phyloP scores from a whole-genome alignment of 75 land plant genomes.

The Pseudotsuga menziesii region DNA sequence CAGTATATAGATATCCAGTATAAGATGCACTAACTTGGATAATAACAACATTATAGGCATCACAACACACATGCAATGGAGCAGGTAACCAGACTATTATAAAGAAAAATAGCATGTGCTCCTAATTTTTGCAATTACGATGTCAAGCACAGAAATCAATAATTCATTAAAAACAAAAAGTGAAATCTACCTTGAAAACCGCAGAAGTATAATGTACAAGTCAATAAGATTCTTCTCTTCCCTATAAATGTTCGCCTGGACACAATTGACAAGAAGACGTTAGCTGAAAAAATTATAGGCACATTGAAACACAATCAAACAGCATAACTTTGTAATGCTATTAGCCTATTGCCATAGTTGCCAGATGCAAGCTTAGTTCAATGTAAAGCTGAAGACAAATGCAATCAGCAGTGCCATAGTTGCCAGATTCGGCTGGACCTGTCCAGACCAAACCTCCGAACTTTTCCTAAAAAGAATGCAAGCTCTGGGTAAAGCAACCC shows the following conservation, averaged over 20 bases:
- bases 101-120: background rate
- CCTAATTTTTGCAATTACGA: background rate
- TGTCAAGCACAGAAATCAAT: background rate
- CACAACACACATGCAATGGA: background rate
- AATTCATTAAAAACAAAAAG: background rate
- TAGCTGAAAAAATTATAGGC: constrained; percentile 3
- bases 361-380: no score
- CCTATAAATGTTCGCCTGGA: constrained; percentile 86
- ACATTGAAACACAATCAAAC: background rate
- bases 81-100: background rate
- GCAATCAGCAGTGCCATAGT: background rate
- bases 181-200: constrained; percentile 75
- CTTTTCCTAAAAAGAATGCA: no score
- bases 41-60: background rate
- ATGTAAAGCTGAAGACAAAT: background rate
- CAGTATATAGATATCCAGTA: background rate
- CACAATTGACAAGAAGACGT: background rate
- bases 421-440: background rate
- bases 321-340: background rate
- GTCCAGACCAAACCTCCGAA: no score
- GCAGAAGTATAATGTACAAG: constrained; percentile 78
- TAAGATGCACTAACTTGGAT: background rate
- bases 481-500: no score
- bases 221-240: constrained; percentile 80
- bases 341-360: background rate